These are phyloP conservation scores for Heterobasidion irregulare DNA, from an alignment of 1,284 basidiomycete species.

Conservation along the genomic window DNA sequence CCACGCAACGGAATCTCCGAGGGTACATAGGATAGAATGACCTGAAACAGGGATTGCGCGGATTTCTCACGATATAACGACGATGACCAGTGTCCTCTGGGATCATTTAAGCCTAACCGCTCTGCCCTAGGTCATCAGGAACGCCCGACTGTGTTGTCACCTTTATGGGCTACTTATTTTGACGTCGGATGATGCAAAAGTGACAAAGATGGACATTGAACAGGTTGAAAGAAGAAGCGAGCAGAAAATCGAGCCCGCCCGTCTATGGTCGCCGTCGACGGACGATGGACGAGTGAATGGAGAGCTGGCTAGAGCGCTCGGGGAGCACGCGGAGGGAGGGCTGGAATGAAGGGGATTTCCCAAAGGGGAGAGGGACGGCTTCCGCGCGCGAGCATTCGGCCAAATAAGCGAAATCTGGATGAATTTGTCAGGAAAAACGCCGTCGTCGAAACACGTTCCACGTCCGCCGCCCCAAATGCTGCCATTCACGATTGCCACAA, in stretches of 20 bases:
- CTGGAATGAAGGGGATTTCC: not conserved
- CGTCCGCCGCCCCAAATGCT: conserved; percentile 39
- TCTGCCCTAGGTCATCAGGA: not conserved
- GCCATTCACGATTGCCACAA: conserved; percentile 29
- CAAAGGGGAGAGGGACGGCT: not conserved
- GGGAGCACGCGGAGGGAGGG: not conserved
- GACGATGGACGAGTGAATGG: not conserved
- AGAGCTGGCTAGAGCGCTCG: not conserved
- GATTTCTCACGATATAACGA: not conserved
- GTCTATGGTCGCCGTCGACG: too few relatives aligned
- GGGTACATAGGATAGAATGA: not conserved
- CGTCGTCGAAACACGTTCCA: conserved; percentile 52
- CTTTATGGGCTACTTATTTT: not conserved
- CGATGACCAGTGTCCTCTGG: not conserved
- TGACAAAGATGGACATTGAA: too few relatives aligned
- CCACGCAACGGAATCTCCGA: not conserved
- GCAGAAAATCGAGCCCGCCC: too few relatives aligned
- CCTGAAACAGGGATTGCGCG: not conserved
- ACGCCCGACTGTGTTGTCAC: not conserved
- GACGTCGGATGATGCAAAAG: not conserved
- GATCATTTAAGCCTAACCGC: not conserved
- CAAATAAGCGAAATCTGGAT: conserved; percentile 14
- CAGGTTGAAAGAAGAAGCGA: too few relatives aligned
- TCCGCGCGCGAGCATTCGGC: not conserved
- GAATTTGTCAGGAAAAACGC: conserved; percentile 17